Conservation (phyloP, 2,329 filamentous ascomycete genomes). For the Tolypocladium pustulatum region DNA sequence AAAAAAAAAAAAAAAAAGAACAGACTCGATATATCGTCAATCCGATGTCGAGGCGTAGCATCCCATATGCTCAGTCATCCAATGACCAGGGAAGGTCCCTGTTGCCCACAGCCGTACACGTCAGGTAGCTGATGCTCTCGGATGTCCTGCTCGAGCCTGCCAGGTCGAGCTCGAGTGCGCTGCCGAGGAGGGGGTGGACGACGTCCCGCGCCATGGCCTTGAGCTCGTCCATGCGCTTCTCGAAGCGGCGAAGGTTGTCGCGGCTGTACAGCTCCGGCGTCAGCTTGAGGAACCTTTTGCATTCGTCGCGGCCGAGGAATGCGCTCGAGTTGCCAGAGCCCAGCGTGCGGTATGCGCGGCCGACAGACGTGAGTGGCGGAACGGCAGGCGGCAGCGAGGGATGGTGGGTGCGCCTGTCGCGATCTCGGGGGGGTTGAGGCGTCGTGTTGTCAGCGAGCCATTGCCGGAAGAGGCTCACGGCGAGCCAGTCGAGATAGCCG, state of each 20-base stretch:
- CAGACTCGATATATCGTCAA: neutral
- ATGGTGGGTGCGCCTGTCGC: conserved; percentile 13
- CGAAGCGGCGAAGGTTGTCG: conserved; percentile 78
- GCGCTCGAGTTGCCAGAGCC: conserved; percentile 47
- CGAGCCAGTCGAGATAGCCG: conserved; percentile 82
- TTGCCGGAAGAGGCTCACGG: conserved; percentile 76
- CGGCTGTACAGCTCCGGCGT: conserved; percentile 73
- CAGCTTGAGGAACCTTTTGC: conserved; percentile 81
- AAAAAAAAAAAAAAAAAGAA: too few species aligned
- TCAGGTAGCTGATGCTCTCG: conserved; percentile 37
- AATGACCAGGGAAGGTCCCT: conserved; percentile 39
- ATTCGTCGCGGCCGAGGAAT: conserved; percentile 77
- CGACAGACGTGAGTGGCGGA: conserved; percentile 47
- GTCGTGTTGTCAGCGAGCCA: conserved; percentile 89
- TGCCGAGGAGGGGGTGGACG: conserved; percentile 78
- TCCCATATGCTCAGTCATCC: conserved; percentile 17
- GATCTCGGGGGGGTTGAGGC: conserved; percentile 40
- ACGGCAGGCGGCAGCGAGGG: conserved; percentile 24
- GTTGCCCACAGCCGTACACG: conserved; percentile 37
- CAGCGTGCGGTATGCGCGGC: conserved; percentile 68
- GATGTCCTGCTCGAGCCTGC: conserved; percentile 26
- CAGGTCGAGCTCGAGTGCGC: conserved; percentile 71
- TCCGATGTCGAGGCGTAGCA: neutral
- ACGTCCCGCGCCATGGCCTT: conserved; percentile 74
- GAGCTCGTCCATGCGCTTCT: conserved; percentile 78